Evolutionary conservation across 495 filamentous ascomycete species (phyloP), one percentile per base, ranked within the genome.

Genomic region (Talaromyces stipitatus): DNA sequence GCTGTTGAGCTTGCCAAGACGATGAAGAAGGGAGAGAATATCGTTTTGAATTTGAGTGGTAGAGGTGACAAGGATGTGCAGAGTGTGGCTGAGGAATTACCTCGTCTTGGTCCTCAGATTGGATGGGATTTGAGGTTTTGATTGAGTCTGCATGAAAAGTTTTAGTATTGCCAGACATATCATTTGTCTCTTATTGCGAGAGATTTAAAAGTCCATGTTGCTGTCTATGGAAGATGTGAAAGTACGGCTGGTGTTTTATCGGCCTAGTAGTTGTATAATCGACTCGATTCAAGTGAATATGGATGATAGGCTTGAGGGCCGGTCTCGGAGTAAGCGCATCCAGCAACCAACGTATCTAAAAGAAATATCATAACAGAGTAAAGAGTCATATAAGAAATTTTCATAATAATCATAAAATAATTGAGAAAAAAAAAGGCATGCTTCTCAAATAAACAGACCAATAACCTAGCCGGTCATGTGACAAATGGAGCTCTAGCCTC

Each of bases 21-120:
- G 58, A 91, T 97, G 91, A 75, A 80, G 38, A 87, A 88, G 78
- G 92, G 83, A 26, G 72, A 96, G 72, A 88, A 97, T 69, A 76
- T 98, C 18, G 92, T 98, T n/a, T 89, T 98, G 33, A 97, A 92
- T 72, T 67, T 98, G 26, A 90, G 86, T 64, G 94, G 94, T 14
- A 79, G 94, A 61, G 94, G 94, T 33, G 94, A 98, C 66, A 98
- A 98, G 81, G 94, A 98, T 70, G 94, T 98, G 36, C 91, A 97
- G 83, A 95, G 89, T 66, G 92, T 98, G 36, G 94, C 94, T 2
- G 94, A 98, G 58, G 90, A 95, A 72, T 73, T 98, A 62, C 94
- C 94, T 22, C 86, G 76, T 57, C 65, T 98, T 58, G 94, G 94
- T 0, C 95, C 95, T 8, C 72, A 85, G 76, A 97, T 98, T 69